These are phyloP conservation scores for Trametes cinnabarina DNA, from an alignment of 768 basidiomycete species.

Conservation along the genomic window DNA sequence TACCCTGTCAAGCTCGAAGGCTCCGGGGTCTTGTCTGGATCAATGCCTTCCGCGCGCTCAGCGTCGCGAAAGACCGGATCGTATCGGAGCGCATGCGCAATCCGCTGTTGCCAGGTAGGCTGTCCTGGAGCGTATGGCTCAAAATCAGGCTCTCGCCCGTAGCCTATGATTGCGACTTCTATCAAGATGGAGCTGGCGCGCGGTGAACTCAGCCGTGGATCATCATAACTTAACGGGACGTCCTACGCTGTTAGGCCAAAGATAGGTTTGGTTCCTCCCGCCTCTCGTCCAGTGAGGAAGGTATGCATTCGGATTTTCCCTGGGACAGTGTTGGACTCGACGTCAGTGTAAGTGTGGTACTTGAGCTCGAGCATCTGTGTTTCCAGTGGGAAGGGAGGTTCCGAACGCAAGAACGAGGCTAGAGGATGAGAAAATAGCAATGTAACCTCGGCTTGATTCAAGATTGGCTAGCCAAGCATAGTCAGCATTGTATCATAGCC, in stretches of 20 bases:
- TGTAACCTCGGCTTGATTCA: slow-evolving; percentile 77
- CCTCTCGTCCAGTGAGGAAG: slow-evolving; percentile 86
- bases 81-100: slow-evolving; percentile 41
- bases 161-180: slow-evolving; percentile 47
- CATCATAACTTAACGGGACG: not conserved
- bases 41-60: slow-evolving; percentile 26
- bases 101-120: slow-evolving; percentile 39
- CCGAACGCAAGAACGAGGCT: slow-evolving; percentile 61
- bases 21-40: slow-evolving; percentile 23
- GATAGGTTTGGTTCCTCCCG: slow-evolving; percentile 83
- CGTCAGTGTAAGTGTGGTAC: slow-evolving; percentile 68
- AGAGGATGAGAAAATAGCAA: slow-evolving; percentile 87
- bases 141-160: slow-evolving; percentile 45
- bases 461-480: slow-evolving; percentile 54
- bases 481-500: not conserved
- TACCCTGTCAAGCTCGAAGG: slow-evolving; percentile 7
- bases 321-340: slow-evolving; percentile 21
- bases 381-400: slow-evolving; percentile 55
- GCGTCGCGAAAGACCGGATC: slow-evolving; percentile 27
- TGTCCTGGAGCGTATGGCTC: slow-evolving; percentile 44
- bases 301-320: slow-evolving; percentile 60
- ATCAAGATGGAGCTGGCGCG: slow-evolving; percentile 49
- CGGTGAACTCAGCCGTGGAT: not conserved
- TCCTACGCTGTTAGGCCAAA: slow-evolving; percentile 85
- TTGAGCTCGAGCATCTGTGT: slow-evolving; percentile 52